Evolutionary conservation across 108 stramenopile species (phyloP), one percentile per base, ranked within the genome.

Genomic region (Pelagomonas calceolata): DNA sequence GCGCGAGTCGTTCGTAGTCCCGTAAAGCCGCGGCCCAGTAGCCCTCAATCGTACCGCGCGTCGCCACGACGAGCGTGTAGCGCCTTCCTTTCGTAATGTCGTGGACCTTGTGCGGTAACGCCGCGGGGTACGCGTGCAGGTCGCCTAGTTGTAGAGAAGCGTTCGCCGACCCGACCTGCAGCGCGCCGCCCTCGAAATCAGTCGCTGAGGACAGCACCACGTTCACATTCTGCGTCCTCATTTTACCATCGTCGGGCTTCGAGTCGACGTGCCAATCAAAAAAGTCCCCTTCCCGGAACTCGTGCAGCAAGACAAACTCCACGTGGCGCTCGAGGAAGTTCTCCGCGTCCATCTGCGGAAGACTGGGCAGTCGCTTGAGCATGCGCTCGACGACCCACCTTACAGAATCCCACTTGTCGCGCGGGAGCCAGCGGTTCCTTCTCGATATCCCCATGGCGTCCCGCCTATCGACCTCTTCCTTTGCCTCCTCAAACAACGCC

Each of bases 201-300:
- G 12, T 32, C 21, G 21, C 17, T 1, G 4, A 1, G 32, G 66
- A 9, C 32, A 66, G 66, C 30, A 17, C 34, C 7, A 66, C 66
- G 66, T 66, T 66, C 7, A 66, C 66, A 32, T 66, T 66, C 34
- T 33, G 0, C 21, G 66, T 66, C 34, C 66, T 30, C 14, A 1
- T 0, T 17, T 14, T 66, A 3, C 66, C 66, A 32, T 66, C 66
- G 30, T 32, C 34, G 30, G 66, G 66, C 7, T 33, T 1, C 34
- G 66, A 3, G 66, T 66, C 66, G 21, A 66, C 66, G 66, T 66
- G 66, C 66, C 66, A 66, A 32, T 66, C 66, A 32, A 66, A 66
- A 32, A 66, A 66, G 30, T 1, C 30, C 7, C 66, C 34, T 4
- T 32, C 66, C 4, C 21, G 31, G 66, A 66, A 66, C 66, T 66